These are phyloP conservation scores for Obba rivulosa DNA, from an alignment of 768 basidiomycete genomes.

Conservation along the genomic window DNA sequence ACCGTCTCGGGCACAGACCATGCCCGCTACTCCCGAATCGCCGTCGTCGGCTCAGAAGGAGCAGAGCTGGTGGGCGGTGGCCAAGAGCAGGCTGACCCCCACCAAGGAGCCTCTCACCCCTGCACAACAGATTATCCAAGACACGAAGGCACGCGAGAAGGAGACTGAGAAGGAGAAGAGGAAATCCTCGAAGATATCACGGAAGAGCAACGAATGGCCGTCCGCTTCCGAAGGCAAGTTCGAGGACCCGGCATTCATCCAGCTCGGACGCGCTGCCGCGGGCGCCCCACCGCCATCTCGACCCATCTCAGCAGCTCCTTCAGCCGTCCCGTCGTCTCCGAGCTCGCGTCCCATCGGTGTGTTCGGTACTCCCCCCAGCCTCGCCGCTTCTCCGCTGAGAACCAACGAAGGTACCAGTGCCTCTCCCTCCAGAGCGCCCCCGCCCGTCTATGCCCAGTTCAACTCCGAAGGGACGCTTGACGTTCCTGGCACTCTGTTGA, in stretches of 20 bases:
- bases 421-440: conserved; percentile 52
- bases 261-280: conserved; percentile 47
- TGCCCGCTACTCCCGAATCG: conserved; percentile 44
- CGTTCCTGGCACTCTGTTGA: conserved; percentile 65
- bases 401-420: conserved; percentile 35
- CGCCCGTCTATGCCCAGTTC: conserved; percentile 77
- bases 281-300: conserved; percentile 51
- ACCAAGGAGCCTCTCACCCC: conserved; percentile 80
- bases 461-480: conserved; percentile 67
- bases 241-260: conserved; percentile 53
- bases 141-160: conserved; percentile 64
- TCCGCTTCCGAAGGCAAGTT: conserved; percentile 45
- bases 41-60: conserved; percentile 64
- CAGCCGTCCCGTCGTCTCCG: conserved; percentile 56
- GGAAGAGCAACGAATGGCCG: conserved; percentile 45
- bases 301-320: conserved; percentile 47
- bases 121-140: conserved; percentile 76
- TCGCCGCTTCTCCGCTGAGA: conserved; percentile 64
- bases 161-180: conserved; percentile 42
- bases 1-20: conserved; percentile 43
- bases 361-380: conserved; percentile 45
- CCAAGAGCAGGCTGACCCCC: conserved; percentile 73
- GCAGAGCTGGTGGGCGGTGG: conserved; percentile 67
- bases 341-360: conserved; percentile 52
- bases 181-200: conserved; percentile 19